Conservation (phyloP, 768 basidiomycete genomes). For the Astraeus odoratus region DNA sequence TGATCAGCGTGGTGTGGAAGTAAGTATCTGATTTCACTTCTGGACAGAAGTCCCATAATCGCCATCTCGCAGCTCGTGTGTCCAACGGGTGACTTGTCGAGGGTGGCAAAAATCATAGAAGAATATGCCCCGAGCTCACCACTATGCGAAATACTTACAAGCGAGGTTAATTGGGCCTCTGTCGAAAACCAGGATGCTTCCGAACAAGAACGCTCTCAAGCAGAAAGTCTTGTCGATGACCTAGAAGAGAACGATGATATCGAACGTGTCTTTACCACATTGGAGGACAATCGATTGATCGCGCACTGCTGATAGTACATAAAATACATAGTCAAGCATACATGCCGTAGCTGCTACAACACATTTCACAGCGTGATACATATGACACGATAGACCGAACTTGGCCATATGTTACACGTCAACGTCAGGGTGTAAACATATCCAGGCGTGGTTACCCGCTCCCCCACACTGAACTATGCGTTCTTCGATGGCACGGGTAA, state of each 20-base stretch:
- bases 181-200: conserved; percentile 34
- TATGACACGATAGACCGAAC: neutral
- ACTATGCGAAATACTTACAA: conserved; percentile 35
- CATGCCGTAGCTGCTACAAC: too few relatives aligned
- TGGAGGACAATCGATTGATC: conserved; percentile 28
- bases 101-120: conserved; percentile 30
- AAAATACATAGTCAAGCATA: neutral
- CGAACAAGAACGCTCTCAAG: conserved; percentile 30
- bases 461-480: conserved; percentile 39
- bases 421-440: conserved; percentile 21
- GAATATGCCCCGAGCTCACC: conserved; percentile 19
- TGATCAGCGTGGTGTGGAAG: conserved; percentile 30
- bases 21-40: conserved; percentile 7
- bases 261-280: conserved; percentile 51
- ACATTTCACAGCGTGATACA: neutral
- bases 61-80: conserved; percentile 35
- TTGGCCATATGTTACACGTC: conserved; percentile 6
- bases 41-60: neutral
- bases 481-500: conserved; percentile 29
- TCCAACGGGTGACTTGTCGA: conserved; percentile 32
- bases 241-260: conserved; percentile 56
- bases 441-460: conserved; percentile 31
- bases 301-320: conserved; percentile 13
- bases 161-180: conserved; percentile 52
- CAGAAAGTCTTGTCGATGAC: conserved; percentile 41